Evolutionary conservation across 352 stramenopile species (phyloP), one percentile per base, ranked within the genome.

Genomic region (Aphanomyces euteiches): DNA sequence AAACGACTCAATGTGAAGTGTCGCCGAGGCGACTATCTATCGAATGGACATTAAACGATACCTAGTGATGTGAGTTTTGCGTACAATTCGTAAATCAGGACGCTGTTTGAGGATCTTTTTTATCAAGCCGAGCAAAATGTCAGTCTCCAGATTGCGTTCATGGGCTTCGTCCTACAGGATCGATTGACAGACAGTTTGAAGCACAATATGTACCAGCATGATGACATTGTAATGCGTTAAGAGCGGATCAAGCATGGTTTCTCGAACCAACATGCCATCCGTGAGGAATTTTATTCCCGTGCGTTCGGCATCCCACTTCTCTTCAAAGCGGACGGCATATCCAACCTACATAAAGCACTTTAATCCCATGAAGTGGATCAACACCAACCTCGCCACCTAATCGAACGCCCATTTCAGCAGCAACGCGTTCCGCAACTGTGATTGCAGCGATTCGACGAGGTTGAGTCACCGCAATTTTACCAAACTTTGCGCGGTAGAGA

Each of bases 261-360:
- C 98, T 50, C 97, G 84, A 50, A 99, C 78, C 43, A 99, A 80
- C 89, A 99, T 98, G 66, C 97, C 97, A 78, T 99, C 97, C 13
- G 98, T 99, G 83, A 99, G 98, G 83, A 99, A 99, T 78, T 98
- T 98, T 71, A 99, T 92, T 34, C 91, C 79, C n/a, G 98, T 99
- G 7, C 50, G 59, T 28, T 88, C 68, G 1, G 81, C 73, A 38
- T 90, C 79, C 80, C 83, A 92, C 41, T 97, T 90, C 65, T 98
- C 98, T 72, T 99, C 97, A 76, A 99, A 99, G n/a, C 98, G 95
- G 60, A 99, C 98, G 28, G 90, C 96, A 67, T 99, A 99, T 3
- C 97, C 97, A 19, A 98, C 73, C 72, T 77, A 73, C 56, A 12
- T 37, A 65, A 36, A 47, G 45, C 17, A 69, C 37, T 43, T 17